Percentiles rank a stretch among this genome's conserved stretches.
Conservation (phyloP, 768 basidiomycete genomes). For the Saitozyma sp. region DNA sequence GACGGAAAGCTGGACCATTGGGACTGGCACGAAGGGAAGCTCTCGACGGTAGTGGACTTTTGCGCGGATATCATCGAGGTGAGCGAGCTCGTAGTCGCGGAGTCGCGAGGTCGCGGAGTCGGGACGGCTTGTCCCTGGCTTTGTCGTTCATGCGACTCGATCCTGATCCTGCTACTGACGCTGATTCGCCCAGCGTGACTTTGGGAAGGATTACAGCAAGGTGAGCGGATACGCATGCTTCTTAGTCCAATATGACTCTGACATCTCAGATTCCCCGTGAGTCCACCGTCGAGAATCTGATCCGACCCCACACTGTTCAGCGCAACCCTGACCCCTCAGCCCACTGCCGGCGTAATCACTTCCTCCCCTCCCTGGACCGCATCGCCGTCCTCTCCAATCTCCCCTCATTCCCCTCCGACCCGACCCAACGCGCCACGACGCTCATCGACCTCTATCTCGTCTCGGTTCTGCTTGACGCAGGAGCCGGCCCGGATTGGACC, state of each 20-base stretch:
- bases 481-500: slow-evolving; percentile 79
- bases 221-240: slow-evolving; percentile 11
- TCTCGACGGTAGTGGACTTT: slow-evolving; percentile 68
- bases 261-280: slow-evolving; percentile 29
- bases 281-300: background rate
- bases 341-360: slow-evolving; percentile 39
- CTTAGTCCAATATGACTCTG: background rate
- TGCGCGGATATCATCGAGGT: slow-evolving; percentile 79
- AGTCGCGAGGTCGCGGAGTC: too few relatives aligned
- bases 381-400: slow-evolving; percentile 59
- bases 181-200: slow-evolving; percentile 65
- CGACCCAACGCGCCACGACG: slow-evolving; percentile 63
- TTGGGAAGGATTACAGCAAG: slow-evolving; percentile 64
- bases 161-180: slow-evolving; percentile 1
- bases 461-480: slow-evolving; percentile 91
- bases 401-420: slow-evolving; percentile 26
- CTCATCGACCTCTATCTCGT: slow-evolving; percentile 82
- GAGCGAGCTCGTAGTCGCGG: slow-evolving; percentile 19
- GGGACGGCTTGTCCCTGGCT: too few relatives aligned
- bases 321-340: slow-evolving; percentile 15
- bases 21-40: slow-evolving; percentile 75
- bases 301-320: background rate
- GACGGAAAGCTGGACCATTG: slow-evolving; percentile 78
- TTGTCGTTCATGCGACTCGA: background rate
- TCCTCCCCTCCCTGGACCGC: slow-evolving; percentile 55